phyloP scores from a whole-genome alignment of 2,329 filamentous ascomycete genomes.

The Penicillium brasilianum region DNA sequence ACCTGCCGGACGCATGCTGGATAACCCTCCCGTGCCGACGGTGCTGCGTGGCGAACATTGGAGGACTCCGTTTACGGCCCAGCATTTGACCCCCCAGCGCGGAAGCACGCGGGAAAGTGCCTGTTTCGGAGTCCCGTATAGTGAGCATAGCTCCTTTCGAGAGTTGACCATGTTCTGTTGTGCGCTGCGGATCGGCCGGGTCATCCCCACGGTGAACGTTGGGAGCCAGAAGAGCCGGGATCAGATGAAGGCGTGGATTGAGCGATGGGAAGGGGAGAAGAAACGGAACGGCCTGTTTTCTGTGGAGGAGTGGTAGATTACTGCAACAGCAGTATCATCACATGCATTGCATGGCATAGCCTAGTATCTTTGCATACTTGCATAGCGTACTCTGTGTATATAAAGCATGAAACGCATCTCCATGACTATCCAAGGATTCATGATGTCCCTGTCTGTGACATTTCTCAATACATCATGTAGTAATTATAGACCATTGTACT shows the following conservation, averaged over 20 bases:
- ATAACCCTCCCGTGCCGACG: conserved; percentile 66
- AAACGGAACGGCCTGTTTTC: conserved; percentile 65
- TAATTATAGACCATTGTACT: neutral
- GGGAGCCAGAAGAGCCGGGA: conserved; percentile 67
- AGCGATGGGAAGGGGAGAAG: conserved; percentile 66
- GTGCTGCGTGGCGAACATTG: conserved; percentile 73
- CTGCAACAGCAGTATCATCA: neutral
- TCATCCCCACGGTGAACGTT: conserved; percentile 94
- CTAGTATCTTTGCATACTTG: neutral
- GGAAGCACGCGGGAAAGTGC: conserved; percentile 81
- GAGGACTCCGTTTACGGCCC: conserved; percentile 73
- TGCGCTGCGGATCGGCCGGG: conserved; percentile 80
- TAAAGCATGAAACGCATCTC: neutral
- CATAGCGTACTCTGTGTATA: neutral
- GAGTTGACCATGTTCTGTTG: conserved; percentile 95
- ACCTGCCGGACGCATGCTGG: conserved; percentile 64
- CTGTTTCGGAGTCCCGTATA: conserved; percentile 94
- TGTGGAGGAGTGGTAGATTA: conserved; percentile 43
- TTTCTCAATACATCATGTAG: neutral
- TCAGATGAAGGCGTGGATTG: conserved; percentile 70
- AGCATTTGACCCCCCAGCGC: conserved; percentile 78
- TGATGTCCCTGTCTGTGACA: too few species aligned
- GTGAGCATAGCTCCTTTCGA: conserved; percentile 92
- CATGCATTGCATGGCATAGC: neutral
- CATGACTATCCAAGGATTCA: neutral